Conservation (phyloP, 805 yeast genomes). For the Saturnispora mendoncae region DNA sequence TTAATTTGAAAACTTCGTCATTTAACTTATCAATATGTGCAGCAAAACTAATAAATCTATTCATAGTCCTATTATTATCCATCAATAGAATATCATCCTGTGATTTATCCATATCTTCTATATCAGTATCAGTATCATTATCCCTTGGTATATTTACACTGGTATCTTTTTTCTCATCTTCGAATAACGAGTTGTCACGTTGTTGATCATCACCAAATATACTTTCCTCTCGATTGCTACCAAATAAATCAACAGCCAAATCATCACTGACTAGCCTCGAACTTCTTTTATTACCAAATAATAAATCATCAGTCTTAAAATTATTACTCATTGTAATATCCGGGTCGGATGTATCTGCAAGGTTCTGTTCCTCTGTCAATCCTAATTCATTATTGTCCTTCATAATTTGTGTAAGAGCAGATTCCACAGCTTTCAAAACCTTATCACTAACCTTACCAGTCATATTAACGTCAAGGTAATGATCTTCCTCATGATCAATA, state of each 20-base stretch:
- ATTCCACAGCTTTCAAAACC: constrained; percentile 55
- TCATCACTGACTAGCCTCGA: constrained; percentile 25
- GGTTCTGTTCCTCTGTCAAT: neutral
- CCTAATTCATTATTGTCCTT: constrained; percentile 14
- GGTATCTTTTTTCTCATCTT: neutral
- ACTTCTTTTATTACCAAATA: constrained; percentile 11
- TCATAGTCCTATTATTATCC: neutral
- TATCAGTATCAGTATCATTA: neutral
- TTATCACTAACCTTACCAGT: constrained; percentile 32
- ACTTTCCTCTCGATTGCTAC: constrained; percentile 16
- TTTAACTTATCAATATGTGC: constrained; percentile 58
- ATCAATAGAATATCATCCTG: neutral
- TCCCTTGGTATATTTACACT: neutral
- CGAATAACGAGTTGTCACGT: neutral
- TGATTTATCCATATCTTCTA: constrained; percentile 12
- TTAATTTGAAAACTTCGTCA: constrained; percentile 47
- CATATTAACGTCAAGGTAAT: constrained; percentile 27
- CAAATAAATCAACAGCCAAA: constrained; percentile 28
- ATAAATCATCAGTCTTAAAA: neutral
- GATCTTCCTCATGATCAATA: constrained; percentile 21
- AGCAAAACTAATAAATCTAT: constrained; percentile 33
- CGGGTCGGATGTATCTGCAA: neutral
- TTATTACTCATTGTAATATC: neutral
- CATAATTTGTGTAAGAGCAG: constrained; percentile 56
- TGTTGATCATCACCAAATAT: constrained; percentile 15